Evolutionary conservation across 1,284 basidiomycete genomes (phyloP), one percentile per base, ranked within the genome.

Genomic region (Rhizopogon parksii): DNA sequence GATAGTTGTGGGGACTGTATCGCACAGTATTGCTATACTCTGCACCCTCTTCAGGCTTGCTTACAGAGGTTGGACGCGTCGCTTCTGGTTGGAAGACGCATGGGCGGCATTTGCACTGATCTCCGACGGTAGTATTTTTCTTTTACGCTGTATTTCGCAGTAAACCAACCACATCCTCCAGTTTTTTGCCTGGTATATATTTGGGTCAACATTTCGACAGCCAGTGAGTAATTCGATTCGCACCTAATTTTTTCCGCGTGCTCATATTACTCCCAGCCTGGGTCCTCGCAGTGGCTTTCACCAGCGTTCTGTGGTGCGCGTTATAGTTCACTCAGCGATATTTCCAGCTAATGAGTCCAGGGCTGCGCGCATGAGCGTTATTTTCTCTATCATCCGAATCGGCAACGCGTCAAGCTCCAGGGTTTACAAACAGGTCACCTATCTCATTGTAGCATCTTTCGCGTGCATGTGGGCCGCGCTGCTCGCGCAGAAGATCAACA

Each of bases 11-110:
- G 42, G 59, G 1, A 40, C 15, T 15, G 55, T 53, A 15, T 62
- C 65, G 37, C 65, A 64, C 27, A 19, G 53, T 6, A 36, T 57
- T 2, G 62, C 63, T 1, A 57, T 66, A 38, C 25, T 57, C 11
- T 57, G 49, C 1, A 63, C 65, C 3, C 12, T 60, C 15, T 63
- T 64, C 42, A 54, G 62, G 34, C 54, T 65, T 32, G 57, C 53
- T 49, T 66, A 62, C 36, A 51, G 53, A 25, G 63, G 58, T 55
- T 36, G 55, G 42, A 56, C 47, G 7, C 30, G 34, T 3, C 62
- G 36, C 7, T 17, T 65, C 47, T 65, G 64, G 64, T 66, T 58
- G 62, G 65, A 67, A 9, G 65, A 66, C 37, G 52, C 38, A 3
- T 60, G 53, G 55, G 62, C 56, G 1, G 21, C 15, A 3, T 5